Base-by-base conservation (phyloP, 192 early-diverging fungal genomes). In the Phlyctochytrium arcticum region DNA sequence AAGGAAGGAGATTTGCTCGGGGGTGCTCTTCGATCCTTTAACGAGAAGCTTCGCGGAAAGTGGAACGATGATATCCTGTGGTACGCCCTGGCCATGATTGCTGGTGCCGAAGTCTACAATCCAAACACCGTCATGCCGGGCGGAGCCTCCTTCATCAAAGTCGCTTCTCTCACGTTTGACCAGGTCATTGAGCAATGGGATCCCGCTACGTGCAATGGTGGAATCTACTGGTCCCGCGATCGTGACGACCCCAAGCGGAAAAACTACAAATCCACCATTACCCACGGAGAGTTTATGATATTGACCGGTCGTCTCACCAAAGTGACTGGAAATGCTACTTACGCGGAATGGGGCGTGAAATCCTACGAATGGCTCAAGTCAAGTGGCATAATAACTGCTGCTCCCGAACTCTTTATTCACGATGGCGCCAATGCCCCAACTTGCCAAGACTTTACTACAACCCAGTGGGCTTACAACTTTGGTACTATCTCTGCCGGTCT, bases 1-100 rank as follows among this genome's bases (percentile, higher is more conserved):
- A 29, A 7, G 4, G 30, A 51, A 27, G 65, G 48, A 7, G 65
- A 67, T 31, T 60, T 74, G 27, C 57, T 74, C 27, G 66, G 66
- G n/a, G 66, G 57, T 26, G 39, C 31, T n/a, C 37, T 37, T 26
- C 33, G 34, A 34, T 32, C 57, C 1, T 34, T 67, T 32, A 58
- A 57, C 26, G 65, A 46, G 7, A 65, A 60, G 24, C 39, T 63
- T 1, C 21, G 26, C 12, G 72, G 72, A 4, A 69, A 56, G 50
- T 76, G 74, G 78, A 76, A 76, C 42, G 75, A 77, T 48, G 79
- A 81, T 57, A 75, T 81, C 36, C 69, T 58, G 5, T 77, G 75
- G 79, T 29, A 9, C 48, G 17, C 39, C 35, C 21, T 42, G 36
- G 19, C 2, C 44, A 61, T 49, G 31, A 46, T 81, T 29, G 58